Conservation (phyloP, 495 filamentous ascomycete genomes). For the Recurvomyces mirabilis region DNA sequence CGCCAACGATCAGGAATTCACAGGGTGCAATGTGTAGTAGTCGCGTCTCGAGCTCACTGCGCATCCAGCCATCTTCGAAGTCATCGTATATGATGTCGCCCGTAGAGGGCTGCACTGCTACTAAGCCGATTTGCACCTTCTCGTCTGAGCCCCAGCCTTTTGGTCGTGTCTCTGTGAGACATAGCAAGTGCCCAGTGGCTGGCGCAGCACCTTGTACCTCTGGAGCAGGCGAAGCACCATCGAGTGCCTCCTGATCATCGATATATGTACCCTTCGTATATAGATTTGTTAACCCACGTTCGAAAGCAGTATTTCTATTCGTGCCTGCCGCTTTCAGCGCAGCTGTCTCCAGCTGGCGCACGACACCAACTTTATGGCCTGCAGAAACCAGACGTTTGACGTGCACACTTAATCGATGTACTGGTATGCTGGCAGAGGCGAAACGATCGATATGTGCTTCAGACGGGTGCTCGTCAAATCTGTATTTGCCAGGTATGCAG, state of each 20-base stretch:
- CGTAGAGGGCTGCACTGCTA: conserved; percentile 91
- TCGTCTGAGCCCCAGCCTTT: conserved; percentile 87
- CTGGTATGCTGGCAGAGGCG: conserved; percentile 89
- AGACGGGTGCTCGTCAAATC: conserved; percentile 91
- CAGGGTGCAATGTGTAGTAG: conserved; percentile 91
- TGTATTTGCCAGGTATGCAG: conserved; percentile 89
- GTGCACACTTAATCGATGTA: conserved; percentile 85
- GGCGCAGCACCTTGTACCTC: conserved; percentile 44
- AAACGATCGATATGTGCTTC: conserved; percentile 90
- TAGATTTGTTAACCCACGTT: conserved; percentile 84
- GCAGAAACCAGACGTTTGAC: conserved; percentile 86
- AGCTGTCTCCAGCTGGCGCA: conserved; percentile 95
- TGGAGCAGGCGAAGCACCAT: conserved; percentile 32
- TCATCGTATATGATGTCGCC: conserved; percentile 94
- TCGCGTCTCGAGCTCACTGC: conserved; percentile 88
- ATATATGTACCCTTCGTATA: conserved; percentile 99
- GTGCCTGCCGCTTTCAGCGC: conserved; percentile 92
- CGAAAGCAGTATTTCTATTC: conserved; percentile 87
- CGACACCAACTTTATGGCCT: conserved; percentile 91
- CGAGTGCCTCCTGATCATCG: conserved; percentile 79
- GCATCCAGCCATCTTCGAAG: conserved; percentile 98
- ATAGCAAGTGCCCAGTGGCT: conserved; percentile 81
- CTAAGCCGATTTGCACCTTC: conserved; percentile 80
- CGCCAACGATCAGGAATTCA: conserved; percentile 90
- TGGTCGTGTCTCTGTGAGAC: conserved; percentile 77